Evolutionary conservation across 2,329 filamentous ascomycete species (phyloP).

Genomic region (Aureobasidium namibiae): DNA sequence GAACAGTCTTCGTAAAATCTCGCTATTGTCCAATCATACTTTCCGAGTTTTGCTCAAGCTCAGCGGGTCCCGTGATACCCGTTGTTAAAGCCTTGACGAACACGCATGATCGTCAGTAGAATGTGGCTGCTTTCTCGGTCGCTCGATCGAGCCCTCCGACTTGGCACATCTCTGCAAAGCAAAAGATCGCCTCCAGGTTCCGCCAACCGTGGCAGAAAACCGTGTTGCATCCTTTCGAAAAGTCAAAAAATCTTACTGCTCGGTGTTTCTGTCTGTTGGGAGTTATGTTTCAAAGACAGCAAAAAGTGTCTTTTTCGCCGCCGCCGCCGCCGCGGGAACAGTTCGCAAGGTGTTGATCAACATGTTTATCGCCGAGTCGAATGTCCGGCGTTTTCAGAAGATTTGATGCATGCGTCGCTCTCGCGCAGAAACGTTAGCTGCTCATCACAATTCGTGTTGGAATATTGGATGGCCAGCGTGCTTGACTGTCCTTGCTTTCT

Average conservation of each 20-base stretch:
- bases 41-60: constrained; percentile 1
- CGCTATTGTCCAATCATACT: not conserved
- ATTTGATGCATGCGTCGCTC: constrained; percentile 1
- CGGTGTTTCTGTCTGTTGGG: not conserved
- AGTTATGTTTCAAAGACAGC: not conserved
- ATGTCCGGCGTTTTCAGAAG: constrained; percentile 10
- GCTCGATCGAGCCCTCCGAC: not conserved
- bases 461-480: not conserved
- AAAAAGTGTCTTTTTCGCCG: not conserved
- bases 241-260: not conserved
- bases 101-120: constrained; percentile 9
- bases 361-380: not conserved
- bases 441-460: constrained; percentile 1
- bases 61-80: constrained; percentile 13
- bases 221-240: not conserved
- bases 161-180: not conserved
- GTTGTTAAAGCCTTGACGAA: constrained; percentile 2
- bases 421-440: constrained; percentile 8
- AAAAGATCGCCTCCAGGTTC: not conserved
- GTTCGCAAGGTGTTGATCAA: not conserved
- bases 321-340: not conserved
- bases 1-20: not conserved
- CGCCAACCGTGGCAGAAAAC: not conserved
- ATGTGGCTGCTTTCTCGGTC: constrained; percentile 7
- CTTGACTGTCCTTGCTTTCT: not conserved